These are phyloP conservation scores for Skeletonema grethae DNA, from an alignment of 108 stramenopile genomes.

Conservation along the genomic window DNA sequence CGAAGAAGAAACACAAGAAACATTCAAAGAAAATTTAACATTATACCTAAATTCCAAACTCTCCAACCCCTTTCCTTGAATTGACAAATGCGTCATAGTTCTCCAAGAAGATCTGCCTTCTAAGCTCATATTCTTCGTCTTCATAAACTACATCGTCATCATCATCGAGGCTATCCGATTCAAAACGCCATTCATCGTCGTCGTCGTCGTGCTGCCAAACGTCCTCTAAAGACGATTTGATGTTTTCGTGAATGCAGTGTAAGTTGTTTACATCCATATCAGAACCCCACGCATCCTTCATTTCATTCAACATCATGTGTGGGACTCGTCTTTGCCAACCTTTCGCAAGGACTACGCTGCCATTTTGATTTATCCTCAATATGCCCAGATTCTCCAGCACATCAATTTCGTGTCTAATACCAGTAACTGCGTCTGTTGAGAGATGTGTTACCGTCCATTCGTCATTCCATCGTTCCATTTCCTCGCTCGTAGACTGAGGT, in stretches of 20 bases:
- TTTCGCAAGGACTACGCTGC: slow-evolving; percentile 42
- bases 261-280: slow-evolving; percentile 54
- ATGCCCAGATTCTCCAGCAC: slow-evolving; percentile 52
- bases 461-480: slow-evolving; percentile 35
- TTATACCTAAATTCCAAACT: slow-evolving; percentile 60
- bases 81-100: slow-evolving; percentile 47
- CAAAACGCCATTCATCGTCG: slow-evolving; percentile 46
- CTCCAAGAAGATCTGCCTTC: slow-evolving; percentile 66
- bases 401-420: slow-evolving; percentile 70
- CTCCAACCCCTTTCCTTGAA: slow-evolving; percentile 62
- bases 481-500: not conserved
- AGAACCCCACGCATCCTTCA: slow-evolving; percentile 60
- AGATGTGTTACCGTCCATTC: slow-evolving; percentile 51
- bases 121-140: slow-evolving; percentile 60
- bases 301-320: slow-evolving; percentile 66
- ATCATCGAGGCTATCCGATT: slow-evolving; percentile 41
- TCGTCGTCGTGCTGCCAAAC: slow-evolving; percentile 53
- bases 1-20: not conserved
- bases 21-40: not conserved
- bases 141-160: slow-evolving; percentile 63
- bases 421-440: slow-evolving; percentile 55
- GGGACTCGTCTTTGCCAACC: slow-evolving; percentile 70
- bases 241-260: slow-evolving; percentile 33
- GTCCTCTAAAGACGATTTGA: slow-evolving; percentile 27
- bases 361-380: slow-evolving; percentile 38